These are phyloP conservation scores for Rubia yunnanensis DNA, from an alignment of 257 asterid genomes.

Conservation along the genomic window DNA sequence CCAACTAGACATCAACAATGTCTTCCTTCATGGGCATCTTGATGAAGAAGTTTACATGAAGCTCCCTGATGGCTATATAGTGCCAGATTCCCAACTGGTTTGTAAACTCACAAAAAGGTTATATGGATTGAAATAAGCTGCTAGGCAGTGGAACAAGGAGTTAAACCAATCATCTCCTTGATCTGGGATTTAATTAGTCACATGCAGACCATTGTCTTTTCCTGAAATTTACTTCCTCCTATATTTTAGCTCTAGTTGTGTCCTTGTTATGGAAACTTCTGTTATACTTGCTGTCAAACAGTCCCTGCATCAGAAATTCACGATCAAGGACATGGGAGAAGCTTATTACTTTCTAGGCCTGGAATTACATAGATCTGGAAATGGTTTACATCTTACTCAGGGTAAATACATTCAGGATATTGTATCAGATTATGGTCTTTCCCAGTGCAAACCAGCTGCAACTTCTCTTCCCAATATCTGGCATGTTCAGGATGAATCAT, in stretches of 20 bases:
- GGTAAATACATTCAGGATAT: too few species aligned
- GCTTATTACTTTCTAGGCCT: not conserved
- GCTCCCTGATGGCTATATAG: too few species aligned
- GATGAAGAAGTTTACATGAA: too few species aligned
- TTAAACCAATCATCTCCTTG: too few species aligned
- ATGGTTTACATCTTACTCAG: not conserved
- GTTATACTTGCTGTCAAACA: too few species aligned
- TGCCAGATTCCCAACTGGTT: too few species aligned
- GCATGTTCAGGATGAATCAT: not conserved
- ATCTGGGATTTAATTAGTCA: not conserved
- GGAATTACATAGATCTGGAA: not conserved
- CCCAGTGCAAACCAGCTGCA: not conserved
- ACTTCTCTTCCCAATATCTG: not conserved
- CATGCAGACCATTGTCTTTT: not conserved
- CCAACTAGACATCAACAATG: too few species aligned
- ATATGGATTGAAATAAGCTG: not conserved
- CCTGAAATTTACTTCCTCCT: not conserved
- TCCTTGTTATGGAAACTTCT: too few species aligned
- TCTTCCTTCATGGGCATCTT: too few species aligned
- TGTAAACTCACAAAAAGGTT: not conserved
- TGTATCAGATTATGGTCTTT: not conserved
- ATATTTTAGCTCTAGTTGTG: too few species aligned
- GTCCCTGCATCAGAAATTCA: not conserved
- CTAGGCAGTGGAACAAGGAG: too few species aligned
- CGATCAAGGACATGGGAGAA: not conserved